Conservation (phyloP, 345 rosid genomes). For the Alliaria petiolata region DNA sequence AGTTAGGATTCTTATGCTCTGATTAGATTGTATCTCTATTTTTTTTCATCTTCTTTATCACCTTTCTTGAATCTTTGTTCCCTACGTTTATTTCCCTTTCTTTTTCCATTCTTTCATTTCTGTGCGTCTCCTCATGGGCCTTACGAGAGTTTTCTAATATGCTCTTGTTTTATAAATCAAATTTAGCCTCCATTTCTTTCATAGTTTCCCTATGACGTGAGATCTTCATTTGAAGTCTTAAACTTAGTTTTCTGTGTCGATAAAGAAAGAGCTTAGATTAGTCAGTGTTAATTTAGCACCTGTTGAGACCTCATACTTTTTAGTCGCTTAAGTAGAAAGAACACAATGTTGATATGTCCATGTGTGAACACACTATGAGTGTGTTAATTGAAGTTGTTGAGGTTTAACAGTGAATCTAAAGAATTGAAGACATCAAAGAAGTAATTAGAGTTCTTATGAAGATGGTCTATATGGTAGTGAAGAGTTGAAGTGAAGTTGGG, state of each 20-base stretch:
- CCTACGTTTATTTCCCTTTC: background rate
- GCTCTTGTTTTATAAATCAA: background rate
- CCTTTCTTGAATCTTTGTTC: slow-evolving; percentile 1
- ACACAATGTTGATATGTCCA: slow-evolving; percentile 33
- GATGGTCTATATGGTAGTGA: slow-evolving; percentile 96
- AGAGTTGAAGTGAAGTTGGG: slow-evolving; percentile 96
- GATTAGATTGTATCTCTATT: background rate
- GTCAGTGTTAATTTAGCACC: slow-evolving; percentile 1
- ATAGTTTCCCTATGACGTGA: slow-evolving; percentile 19
- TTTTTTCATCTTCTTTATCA: slow-evolving; percentile 23
- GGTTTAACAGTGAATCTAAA: slow-evolving; percentile 92
- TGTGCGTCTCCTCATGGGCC: slow-evolving; percentile 33
- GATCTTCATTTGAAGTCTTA: background rate
- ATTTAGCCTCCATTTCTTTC: background rate
- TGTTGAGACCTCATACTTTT: background rate
- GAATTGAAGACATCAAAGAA: slow-evolving; percentile 95
- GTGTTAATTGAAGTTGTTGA: slow-evolving; percentile 73
- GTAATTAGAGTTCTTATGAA: slow-evolving; percentile 90
- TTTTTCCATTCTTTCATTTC: background rate
- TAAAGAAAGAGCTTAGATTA: slow-evolving; percentile 18
- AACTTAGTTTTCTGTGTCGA: too few relatives aligned
- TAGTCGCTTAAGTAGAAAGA: background rate
- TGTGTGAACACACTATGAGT: slow-evolving; percentile 51
- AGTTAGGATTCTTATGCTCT: too few relatives aligned
- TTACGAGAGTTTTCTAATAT: background rate